Conservation (phyloP, 2,329 filamentous ascomycete species). For the Penicillium sp. region DNA sequence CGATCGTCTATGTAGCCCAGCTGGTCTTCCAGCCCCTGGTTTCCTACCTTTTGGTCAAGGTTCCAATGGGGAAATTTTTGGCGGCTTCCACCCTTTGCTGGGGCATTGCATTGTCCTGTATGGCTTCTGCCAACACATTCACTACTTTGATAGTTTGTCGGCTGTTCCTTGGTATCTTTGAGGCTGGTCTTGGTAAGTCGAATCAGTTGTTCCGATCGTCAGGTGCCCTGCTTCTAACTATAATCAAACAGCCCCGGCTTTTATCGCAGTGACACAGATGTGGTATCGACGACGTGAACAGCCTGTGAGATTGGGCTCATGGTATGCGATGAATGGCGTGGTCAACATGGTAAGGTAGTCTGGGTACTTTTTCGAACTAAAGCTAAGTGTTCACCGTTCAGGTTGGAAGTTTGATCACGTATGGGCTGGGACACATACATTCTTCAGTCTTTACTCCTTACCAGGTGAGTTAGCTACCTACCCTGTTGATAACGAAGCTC, state of each 20-base stretch:
- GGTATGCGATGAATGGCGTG: conserved; percentile 59
- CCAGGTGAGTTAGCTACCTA: conserved; percentile 40
- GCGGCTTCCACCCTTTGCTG: conserved; percentile 54
- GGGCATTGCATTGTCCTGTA: conserved; percentile 53
- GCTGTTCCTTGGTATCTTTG: conserved; percentile 60
- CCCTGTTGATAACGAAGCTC: not conserved
- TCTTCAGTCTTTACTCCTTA: conserved; percentile 50
- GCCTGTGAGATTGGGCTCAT: conserved; percentile 52
- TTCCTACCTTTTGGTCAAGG: conserved; percentile 58
- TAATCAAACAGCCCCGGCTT: conserved; percentile 47
- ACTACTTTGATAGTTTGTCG: conserved; percentile 52
- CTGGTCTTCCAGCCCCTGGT: conserved; percentile 55
- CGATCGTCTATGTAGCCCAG: conserved; percentile 57
- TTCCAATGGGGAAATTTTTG: conserved; percentile 63
- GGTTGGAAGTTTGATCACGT: conserved; percentile 57
- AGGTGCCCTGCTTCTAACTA: not conserved
- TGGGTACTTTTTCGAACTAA: not conserved
- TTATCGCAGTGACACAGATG: conserved; percentile 56
- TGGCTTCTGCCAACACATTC: conserved; percentile 56
- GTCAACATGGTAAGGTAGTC: conserved; percentile 49
- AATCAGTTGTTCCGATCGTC: too few relatives aligned
- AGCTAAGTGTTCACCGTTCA: conserved; percentile 6
- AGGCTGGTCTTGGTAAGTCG: conserved; percentile 43
- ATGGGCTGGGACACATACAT: conserved; percentile 52
- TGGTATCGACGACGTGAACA: conserved; percentile 58